Percentiles rank a stretch among this genome's conserved stretches.
Evolutionary conservation across 2,329 filamentous ascomycete species (phyloP).

Genomic region (Diaporthe batatas): DNA sequence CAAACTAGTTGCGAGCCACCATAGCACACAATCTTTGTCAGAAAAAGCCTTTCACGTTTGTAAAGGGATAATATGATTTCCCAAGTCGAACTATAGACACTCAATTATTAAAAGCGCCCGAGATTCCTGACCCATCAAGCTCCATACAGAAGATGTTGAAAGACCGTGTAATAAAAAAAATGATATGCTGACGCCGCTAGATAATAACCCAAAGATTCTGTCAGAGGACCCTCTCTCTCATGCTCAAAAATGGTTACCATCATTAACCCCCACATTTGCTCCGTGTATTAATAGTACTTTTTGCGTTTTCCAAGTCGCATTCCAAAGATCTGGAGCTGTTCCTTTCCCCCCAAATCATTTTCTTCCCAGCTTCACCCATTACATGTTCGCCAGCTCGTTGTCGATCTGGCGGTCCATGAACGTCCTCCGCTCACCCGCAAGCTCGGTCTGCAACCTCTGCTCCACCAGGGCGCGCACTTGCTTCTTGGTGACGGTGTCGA

Average conservation of each 20-base stretch:
- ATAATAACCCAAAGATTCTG: slow-evolving; percentile 13
- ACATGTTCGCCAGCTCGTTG: slow-evolving; percentile 94
- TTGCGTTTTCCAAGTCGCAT: neutral
- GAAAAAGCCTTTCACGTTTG: slow-evolving; percentile 8
- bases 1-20: slow-evolving; percentile 36
- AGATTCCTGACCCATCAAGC: slow-evolving; percentile 26
- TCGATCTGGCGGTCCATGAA: slow-evolving; percentile 97
- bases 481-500: slow-evolving; percentile 99
- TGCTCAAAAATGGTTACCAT: slow-evolving; percentile 25
- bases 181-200: slow-evolving; percentile 37
- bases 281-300: slow-evolving; percentile 13
- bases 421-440: slow-evolving; percentile 85
- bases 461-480: slow-evolving; percentile 92
- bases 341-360: neutral
- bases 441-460: slow-evolving; percentile 90
- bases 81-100: slow-evolving; percentile 28
- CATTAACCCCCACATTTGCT: slow-evolving; percentile 33
- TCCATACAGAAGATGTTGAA: slow-evolving; percentile 28
- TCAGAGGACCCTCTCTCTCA: slow-evolving; percentile 8
- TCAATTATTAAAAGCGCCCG: slow-evolving; percentile 32
- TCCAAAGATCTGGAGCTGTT: neutral
- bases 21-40: slow-evolving; percentile 2
- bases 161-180: slow-evolving; percentile 18
- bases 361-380: neutral
- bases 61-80: slow-evolving; percentile 6